A percentile compares a stretch with the other conserved stretches of the same genome.
Conservation (phyloP, 306 rosid genomes). For the Cucurbita pepo region DNA sequence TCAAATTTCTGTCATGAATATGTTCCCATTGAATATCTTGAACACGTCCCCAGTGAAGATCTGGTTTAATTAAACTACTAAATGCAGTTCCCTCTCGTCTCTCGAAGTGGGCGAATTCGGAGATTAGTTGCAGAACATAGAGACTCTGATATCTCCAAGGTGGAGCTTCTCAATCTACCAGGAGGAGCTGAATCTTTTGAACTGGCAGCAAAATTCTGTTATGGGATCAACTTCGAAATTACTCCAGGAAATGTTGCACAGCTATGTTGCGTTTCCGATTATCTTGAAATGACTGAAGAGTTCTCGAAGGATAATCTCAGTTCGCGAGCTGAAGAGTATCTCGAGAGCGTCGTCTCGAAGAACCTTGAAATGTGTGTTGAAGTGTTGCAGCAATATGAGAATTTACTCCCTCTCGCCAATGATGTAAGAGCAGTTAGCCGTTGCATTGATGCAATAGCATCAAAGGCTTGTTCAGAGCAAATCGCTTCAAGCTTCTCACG, state of each 20-base stretch:
- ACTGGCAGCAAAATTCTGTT: constrained; percentile 90
- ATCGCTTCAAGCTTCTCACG: constrained; percentile 96
- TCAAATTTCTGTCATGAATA: too few relatives aligned
- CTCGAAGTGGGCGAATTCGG: constrained; percentile 89
- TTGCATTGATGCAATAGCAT: constrained; percentile 88
- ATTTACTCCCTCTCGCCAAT: constrained; percentile 71
- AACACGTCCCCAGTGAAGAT: not conserved
- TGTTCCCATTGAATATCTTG: not conserved
- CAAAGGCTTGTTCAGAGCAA: constrained; percentile 93
- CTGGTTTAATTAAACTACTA: constrained; percentile 9
- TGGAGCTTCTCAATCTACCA: constrained; percentile 83
- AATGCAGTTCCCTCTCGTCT: constrained; percentile 92
- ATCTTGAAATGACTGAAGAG: constrained; percentile 92
- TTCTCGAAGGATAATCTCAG: constrained; percentile 77
- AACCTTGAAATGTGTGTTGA: constrained; percentile 88
- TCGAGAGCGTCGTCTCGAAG: constrained; percentile 66
- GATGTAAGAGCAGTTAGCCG: constrained; percentile 63
- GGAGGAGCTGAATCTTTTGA: constrained; percentile 91
- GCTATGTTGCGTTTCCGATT: constrained; percentile 75
- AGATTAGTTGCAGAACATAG: constrained; percentile 84
- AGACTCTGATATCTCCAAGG: constrained; percentile 78
- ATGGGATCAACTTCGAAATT: constrained; percentile 89
- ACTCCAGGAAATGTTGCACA: constrained; percentile 76
- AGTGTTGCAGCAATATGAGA: constrained; percentile 87
- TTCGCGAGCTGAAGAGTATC: constrained; percentile 73